Evolutionary conservation across 441 rosid species (phyloP).

Genomic region (Dalechampia spathulata): DNA sequence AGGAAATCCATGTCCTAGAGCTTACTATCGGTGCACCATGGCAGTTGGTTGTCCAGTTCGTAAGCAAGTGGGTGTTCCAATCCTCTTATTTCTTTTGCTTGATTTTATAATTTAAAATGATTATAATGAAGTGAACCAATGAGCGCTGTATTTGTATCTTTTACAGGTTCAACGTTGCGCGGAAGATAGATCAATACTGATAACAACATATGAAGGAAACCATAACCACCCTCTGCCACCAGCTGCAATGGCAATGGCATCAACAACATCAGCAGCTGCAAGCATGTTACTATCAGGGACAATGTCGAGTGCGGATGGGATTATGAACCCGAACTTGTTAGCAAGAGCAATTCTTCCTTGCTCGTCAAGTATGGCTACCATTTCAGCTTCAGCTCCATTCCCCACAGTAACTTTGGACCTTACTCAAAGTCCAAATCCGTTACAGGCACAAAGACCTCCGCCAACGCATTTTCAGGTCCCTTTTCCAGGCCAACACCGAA

Average conservation of each 20-base stretch:
- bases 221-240: constrained; percentile 94
- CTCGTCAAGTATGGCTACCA: constrained; percentile 59
- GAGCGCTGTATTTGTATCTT: no score
- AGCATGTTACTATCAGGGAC: constrained; percentile 83
- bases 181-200: constrained; percentile 66
- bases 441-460: constrained; percentile 34
- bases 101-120: no score
- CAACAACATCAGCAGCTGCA: constrained; percentile 82
- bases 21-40: constrained; percentile 96
- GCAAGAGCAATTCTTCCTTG: constrained; percentile 77
- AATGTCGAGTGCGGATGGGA: constrained; percentile 79
- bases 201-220: constrained; percentile 89
- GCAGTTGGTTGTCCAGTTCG: constrained; percentile 88
- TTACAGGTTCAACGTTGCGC: constrained; percentile 95
- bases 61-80: constrained; percentile 51
- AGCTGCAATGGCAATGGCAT: constrained; percentile 88
- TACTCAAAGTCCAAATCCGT: constrained; percentile 47
- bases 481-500: constrained; percentile 32
- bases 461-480: constrained; percentile 35
- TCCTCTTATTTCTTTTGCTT: no score
- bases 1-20: constrained; percentile 95
- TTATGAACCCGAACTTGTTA: constrained; percentile 67
- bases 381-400: constrained; percentile 73
- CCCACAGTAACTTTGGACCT: constrained; percentile 75
- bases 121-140: no score